Evolutionary conservation across 2,329 filamentous ascomycete genomes (phyloP).

Genomic region (Epichloe scottii): DNA sequence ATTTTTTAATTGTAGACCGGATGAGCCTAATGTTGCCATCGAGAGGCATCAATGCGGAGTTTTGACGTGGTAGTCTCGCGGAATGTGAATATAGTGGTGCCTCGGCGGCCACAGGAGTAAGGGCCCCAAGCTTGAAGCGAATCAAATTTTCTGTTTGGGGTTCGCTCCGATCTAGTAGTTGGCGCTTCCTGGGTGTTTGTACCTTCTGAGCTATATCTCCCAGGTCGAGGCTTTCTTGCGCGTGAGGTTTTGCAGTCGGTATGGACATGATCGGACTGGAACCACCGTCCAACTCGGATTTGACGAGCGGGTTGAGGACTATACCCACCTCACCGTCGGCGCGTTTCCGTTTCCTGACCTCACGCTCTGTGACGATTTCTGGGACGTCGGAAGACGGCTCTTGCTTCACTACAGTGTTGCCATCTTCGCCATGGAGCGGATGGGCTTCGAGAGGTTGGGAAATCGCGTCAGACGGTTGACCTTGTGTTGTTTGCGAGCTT

Average conservation of each 20-base stretch:
- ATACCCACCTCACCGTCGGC: slow-evolving; percentile 12
- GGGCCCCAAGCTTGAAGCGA: neutral
- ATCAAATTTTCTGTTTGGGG: slow-evolving; percentile 2
- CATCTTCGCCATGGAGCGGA: slow-evolving; percentile 4
- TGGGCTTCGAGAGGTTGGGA: slow-evolving; percentile 14
- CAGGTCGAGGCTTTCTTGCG: slow-evolving; percentile 49
- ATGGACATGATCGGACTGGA: slow-evolving; percentile 18
- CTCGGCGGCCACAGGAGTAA: slow-evolving; percentile 1
- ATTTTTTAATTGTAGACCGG: slow-evolving; percentile 13
- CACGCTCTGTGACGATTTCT: slow-evolving; percentile 37
- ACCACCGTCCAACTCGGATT: slow-evolving; percentile 24
- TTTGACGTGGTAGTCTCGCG: slow-evolving; percentile 8
- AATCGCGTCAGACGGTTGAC: slow-evolving; percentile 12
- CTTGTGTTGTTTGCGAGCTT: slow-evolving; percentile 19
- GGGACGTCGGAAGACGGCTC: slow-evolving; percentile 42
- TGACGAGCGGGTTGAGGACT: slow-evolving; percentile 24
- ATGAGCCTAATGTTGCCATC: slow-evolving; percentile 20
- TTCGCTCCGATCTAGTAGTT: slow-evolving; percentile 12
- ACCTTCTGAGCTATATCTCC: slow-evolving; percentile 21
- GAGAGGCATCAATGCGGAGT: slow-evolving; percentile 24
- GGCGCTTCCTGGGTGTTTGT: slow-evolving; percentile 25
- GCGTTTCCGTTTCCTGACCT: slow-evolving; percentile 34
- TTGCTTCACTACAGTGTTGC: slow-evolving; percentile 26
- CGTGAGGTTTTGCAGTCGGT: slow-evolving; percentile 16
- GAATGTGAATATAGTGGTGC: neutral